Base-by-base conservation (phyloP, 176 grass and related monocot genomes). In the Zoysia pacifica region DNA sequence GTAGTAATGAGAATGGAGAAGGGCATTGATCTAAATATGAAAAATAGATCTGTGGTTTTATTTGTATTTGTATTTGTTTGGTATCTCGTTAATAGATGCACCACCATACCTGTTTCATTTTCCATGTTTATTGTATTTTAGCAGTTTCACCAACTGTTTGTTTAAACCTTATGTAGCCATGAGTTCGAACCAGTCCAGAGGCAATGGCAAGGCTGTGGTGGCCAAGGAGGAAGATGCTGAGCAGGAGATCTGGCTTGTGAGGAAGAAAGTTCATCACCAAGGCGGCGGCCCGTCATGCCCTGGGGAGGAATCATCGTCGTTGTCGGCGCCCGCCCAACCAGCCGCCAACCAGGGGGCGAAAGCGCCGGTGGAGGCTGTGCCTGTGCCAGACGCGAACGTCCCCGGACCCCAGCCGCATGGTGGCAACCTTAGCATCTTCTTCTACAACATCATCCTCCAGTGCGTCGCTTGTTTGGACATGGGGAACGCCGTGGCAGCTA, bases 401-500 rank as follows among this genome's bases (percentile, higher is more conserved):
- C 50, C 50, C 9, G 50, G 0, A 0, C 18, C 53, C 37, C 71
- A 74, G 67, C 67, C 12, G 51, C 71, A 42, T 7, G 71, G 9
- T 7, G 3, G 4, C 36, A 54, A 0, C 15, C 2, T 50, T 51
- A 74, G 9, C 37, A 0, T 3, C 51, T 16, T 42, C 13, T 4
- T 54, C 9, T 63, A 16, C 15, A 0, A 6, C 3, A 0, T 77
- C 1, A 38, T 93, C 19, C 41, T 78, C 1, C 82, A 82, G n/a
- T 89, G 86, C 65, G 86, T 76, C 39, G 72, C 40, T 18, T 78
- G 68, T 15, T 5, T 91, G 36, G 72, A 61, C 1, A 28, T 69
- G 14, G 81, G 74, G n/a, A 35, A 74, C 11, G 15, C 75, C 1
- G 43, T 72, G 19, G 75, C 61, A 2, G 61, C 62, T 6, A 87